Evolutionary conservation across 257 asterid species (phyloP).

Genomic region (Salvia rosmarinus): DNA sequence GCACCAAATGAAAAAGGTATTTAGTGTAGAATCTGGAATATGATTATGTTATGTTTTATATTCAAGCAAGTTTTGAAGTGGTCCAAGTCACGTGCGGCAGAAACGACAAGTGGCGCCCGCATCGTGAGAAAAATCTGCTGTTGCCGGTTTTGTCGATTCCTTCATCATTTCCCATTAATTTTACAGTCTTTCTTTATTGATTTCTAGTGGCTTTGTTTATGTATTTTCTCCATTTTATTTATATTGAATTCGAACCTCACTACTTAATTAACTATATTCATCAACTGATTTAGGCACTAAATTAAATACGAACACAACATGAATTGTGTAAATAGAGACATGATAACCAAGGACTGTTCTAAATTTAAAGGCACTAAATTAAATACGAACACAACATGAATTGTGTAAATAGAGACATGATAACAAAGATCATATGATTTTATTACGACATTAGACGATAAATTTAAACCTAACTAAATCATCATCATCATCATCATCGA

Average conservation of each 20-base stretch:
- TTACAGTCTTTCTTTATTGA: not conserved
- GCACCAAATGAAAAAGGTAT: no score
- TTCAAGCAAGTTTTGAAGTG: conserved; percentile 28
- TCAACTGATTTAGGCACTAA: not conserved
- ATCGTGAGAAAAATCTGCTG: conserved; percentile 29
- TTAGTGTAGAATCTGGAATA: no score
- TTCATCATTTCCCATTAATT: not conserved
- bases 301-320: no score
- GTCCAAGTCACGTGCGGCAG: conserved; percentile 46
- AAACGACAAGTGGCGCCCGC: conserved; percentile 35
- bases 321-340: no score
- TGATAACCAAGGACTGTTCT: no score
- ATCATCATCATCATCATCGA: no score
- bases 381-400: no score
- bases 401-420: no score
- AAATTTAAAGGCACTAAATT: no score
- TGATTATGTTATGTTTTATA: not conserved
- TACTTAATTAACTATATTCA: not conserved
- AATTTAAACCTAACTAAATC: no score
- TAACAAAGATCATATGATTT: no score
- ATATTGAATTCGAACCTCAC: not conserved
- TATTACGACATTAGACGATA: no score
- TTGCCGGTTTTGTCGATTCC: conserved; percentile 33
- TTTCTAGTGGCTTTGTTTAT: not conserved
- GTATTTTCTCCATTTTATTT: not conserved